Evolutionary conservation across 1,284 basidiomycete genomes (phyloP), one percentile per base, ranked within the genome.

Genomic region (Rhodofomes roseus): DNA sequence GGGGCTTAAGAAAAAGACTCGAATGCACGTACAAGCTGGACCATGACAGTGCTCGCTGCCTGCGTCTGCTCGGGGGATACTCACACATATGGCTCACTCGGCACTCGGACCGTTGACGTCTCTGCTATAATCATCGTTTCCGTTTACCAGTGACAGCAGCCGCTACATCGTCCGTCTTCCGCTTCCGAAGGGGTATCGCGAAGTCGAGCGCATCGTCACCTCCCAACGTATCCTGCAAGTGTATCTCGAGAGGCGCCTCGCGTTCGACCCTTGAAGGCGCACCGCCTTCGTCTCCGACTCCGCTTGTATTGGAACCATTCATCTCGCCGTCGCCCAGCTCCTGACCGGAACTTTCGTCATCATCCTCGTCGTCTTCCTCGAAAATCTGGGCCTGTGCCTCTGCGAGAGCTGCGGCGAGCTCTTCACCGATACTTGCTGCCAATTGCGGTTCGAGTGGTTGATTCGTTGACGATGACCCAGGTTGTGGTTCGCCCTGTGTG

Each of bases 381-480:
- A 69, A 71, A 18, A 64, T 63, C 22, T 64, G 82, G 4, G 80
- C 82, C 43, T 72, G 70, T 3, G 71, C 71, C 63, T 90, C 84
- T 2, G 86, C 87, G 61, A 91, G 84, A 0, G 86, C 87, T 18
- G 87, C 86, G 4, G 86, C 87, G 60, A 92, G 85, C 69, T 89
- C 88, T 16, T 84, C 86, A 61, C 86, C 87, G 62, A 90, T 86
- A 57, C 81, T 86, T 25, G 67, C 64, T 14, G 86, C 85, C 6
- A 89, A 83, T 18, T 81, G 81, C 22, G 79, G 79, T 58, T 86
- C 85, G 51, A 87, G 71, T 20, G 81, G 78, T 50, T 40, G 57
- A 36, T 27, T 14, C 14, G n/a, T n/a, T 54, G 25, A 39, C 43
- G 20, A 44, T 12, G 9, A 9, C 31, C 20, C 50, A 11, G 50